Evolutionary conservation across 192 early-diverging fungal genomes (phyloP), one percentile per base, ranked within the genome.

Genomic region (Backusella circina): DNA sequence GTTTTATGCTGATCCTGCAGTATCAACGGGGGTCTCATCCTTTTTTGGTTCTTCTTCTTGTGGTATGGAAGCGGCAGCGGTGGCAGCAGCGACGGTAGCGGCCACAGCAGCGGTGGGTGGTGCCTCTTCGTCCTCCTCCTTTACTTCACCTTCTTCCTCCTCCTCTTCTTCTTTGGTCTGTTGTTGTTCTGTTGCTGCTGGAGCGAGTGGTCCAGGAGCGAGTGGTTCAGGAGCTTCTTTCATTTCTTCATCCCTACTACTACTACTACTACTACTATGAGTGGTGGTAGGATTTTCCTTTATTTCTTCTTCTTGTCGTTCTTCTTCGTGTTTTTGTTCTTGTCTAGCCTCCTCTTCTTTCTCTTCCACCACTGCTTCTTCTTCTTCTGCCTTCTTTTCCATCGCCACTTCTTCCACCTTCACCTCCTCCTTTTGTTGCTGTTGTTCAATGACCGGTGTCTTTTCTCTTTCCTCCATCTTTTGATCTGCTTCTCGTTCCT

Each of bases 1-100:
- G n/a, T 57, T 57, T 73, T 73, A 73, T 73, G 71, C 71, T 73
- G 71, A 73, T 57, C 54, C 51, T 73, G 71, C 71, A 73, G 71
- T 54, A 23, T 73, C 47, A 54, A 38, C 57, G 30, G 51, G 33
- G 44, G 69, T 67, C 4, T 65, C 38, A 15, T 26, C 30, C 16
- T 38, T 30, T 31, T 54, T 15, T 18, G 39, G 50, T 2, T n/a
- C 30, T 16, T 35, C 26, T 33, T 64, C 26, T 69, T 68, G 47
- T 70, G 74, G 33, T 50, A 44, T 69, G 26, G 74, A 54, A 8
- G 75, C 67, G 30, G 70, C 65, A 30, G 61, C 70, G 15, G 67
- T 32, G 1, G 76, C 4, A 41, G 76, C 64, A 30, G 47, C 76
- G 21, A 57, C 57, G 5, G 51, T 70, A 21, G 67, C 75, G 47